Evolutionary conservation across 2,329 filamentous ascomycete species (phyloP), one percentile per base, ranked within the genome.

Genomic region (Fusarium torreyae): DNA sequence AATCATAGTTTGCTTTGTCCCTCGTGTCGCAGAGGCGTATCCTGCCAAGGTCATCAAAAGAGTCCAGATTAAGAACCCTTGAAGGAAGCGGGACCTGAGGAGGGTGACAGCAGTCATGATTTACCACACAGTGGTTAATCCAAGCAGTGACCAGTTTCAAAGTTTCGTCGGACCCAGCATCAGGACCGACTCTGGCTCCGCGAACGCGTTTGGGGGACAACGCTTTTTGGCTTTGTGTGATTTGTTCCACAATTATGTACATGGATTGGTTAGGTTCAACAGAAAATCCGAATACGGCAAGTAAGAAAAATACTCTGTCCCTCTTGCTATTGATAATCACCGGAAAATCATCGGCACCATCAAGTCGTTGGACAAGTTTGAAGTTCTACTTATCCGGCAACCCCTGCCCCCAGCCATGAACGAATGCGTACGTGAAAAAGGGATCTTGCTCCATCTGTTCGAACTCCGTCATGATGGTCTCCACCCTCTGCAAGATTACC

Each of bases 211-310:
- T 18, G 5, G 8, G 10, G 15, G 18, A 10, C 28, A 26, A 40
- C 24, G 3, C 10, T 51, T 15, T 6, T 33, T 8, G 4, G 15
- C 13, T 10, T 14, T n/a, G 8, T 6, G 22, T 22, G 15, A 17
- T 20, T 38, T 18, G 24, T 2, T 4, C 3, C 11, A 6, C 6
- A 2, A n/a, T 8, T 0, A 22, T 34, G 7, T 46, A 60, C 1
- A 24, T 22, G 0, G 55, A 53, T 44, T 56, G 6, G 13, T 40
- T 42, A 46, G 57, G 26, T 4, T 69, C 51, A 1, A 55, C 58
- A 7, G 54, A 63, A 3, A 67, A 64, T 5, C 63, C 58, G 17
- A 69, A 33, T 2, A 17, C 39, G n/a, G 28, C 10, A 2, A 69
- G n/a, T 2, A 64, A 6, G 18, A 57, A 66, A 2, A 67, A 5